Evolutionary conservation across 1,284 basidiomycete species (phyloP).

Genomic region (Chondrostereum purpureum): DNA sequence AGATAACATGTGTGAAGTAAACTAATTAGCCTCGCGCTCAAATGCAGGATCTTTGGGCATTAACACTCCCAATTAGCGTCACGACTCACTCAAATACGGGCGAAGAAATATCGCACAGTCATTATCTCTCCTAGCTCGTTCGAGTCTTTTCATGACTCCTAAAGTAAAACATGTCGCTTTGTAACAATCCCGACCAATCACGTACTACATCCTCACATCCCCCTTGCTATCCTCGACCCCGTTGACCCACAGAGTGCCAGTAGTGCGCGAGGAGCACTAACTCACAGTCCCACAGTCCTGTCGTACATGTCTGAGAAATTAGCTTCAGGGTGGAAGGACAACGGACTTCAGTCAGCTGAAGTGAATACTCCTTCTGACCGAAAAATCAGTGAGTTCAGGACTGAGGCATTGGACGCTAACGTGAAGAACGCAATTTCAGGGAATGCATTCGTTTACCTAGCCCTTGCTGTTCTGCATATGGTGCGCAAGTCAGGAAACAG

Average conservation of each 20-base stretch:
- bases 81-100: constrained; percentile 69
- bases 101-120: constrained; percentile 56
- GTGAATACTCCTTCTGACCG: constrained; percentile 50
- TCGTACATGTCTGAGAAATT: constrained; percentile 54
- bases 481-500: constrained; percentile 36
- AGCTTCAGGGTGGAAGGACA: constrained; percentile 62
- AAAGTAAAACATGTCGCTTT: constrained; percentile 59
- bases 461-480: constrained; percentile 46
- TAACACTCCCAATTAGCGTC: constrained; percentile 58
- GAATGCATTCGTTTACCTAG: constrained; percentile 78
- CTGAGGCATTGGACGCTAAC: constrained; percentile 74
- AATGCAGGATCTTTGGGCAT: constrained; percentile 45
- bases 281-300: constrained; percentile 38
- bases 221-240: constrained; percentile 65
- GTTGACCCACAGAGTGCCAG: constrained; percentile 45
- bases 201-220: constrained; percentile 67
- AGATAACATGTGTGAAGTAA: too few species aligned
- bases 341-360: constrained; percentile 65
- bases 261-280: constrained; percentile 40
- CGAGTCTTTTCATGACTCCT: constrained; percentile 50
- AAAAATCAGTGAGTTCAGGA: constrained; percentile 75
- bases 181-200: constrained; percentile 69
- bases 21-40: too few species aligned
- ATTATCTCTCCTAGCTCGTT: constrained; percentile 57
- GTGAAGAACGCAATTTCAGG: constrained; percentile 78